Base-by-base conservation (phyloP, 257 asterid genomes). In the Hygrophila difformis region DNA sequence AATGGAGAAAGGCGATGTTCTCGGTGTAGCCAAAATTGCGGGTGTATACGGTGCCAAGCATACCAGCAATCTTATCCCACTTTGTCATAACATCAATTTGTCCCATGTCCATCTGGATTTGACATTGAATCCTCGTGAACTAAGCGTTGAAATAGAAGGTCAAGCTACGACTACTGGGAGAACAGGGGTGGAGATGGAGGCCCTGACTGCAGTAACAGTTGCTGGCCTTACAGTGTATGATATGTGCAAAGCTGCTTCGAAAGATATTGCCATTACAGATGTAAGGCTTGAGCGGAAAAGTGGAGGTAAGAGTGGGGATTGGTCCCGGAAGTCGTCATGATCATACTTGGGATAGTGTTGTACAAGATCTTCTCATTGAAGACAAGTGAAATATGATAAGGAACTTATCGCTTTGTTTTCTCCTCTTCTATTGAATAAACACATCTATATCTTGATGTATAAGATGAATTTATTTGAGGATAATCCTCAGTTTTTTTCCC, bases 181-280 rank as follows among this genome's bases (percentile, higher is more conserved):
- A 67, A 83, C 97, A 1, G 86, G 97, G 52, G 95, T 83, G 41
- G 95, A 87, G 73, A 87, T 87, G 97, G 97, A 87, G 59, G 88
- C 97, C 7, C 18, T 84, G 72, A 78, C 92, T 1, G 88, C 94
- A 5, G 95, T 78, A 8, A 66, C 77, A 0, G 37, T 84, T 55
- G 88, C 95, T 21, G 87, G 97, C 12, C 78, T 87, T 43, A 84
- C 97, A 0, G 86, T 84, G 18, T 84, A 87, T 50, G 92, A 84
- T 60, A 87, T 81, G 95, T 84, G 93, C 65, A 84, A 84, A 66
- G 95, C 89, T 49, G 86, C 80, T 56, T 78, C 97, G 0, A 87
- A 83, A 62, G 75, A 74, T 19, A 87, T 87, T 19, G 51, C 44
- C 44, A 67, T 87, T 44, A 77, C 87, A 3, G 71, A 79, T 50